Evolutionary conservation across 805 yeast species (phyloP).

Genomic region (Candida pseudoglaebosa): DNA sequence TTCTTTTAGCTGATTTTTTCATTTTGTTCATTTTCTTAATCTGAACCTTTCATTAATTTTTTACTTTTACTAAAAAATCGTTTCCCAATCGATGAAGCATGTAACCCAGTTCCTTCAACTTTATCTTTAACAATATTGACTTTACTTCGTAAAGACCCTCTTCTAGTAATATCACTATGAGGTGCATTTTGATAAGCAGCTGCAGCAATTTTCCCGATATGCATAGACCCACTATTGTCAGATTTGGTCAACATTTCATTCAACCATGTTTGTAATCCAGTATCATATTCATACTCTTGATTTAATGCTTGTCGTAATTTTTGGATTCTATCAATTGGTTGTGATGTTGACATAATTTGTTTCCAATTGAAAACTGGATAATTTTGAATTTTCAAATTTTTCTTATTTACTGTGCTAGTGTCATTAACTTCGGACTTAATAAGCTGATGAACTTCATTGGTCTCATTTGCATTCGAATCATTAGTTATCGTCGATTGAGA

Average conservation of each 20-base stretch:
- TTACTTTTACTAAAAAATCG: constrained; percentile 54
- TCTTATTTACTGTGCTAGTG: too few species aligned
- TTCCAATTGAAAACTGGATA: constrained; percentile 41
- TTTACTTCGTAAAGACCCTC: constrained; percentile 43
- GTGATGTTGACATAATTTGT: constrained; percentile 34
- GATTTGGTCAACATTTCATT: constrained; percentile 24
- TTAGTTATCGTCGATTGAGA: neutral
- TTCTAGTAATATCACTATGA: constrained; percentile 50
- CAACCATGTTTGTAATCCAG: constrained; percentile 61
- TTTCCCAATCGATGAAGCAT: constrained; percentile 53
- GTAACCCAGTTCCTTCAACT: constrained; percentile 41
- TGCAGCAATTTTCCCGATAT: constrained; percentile 52
- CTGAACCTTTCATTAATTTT: constrained; percentile 28
- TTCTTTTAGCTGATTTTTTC: too few species aligned
- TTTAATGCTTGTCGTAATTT: constrained; percentile 40
- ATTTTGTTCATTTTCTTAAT: too few species aligned
- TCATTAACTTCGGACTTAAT: too few species aligned
- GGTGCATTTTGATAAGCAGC: constrained; percentile 66
- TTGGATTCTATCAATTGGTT: constrained; percentile 38
- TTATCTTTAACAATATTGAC: constrained; percentile 48
- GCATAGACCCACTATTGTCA: constrained; percentile 31
- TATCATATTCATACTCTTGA: constrained; percentile 43
- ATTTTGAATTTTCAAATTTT: constrained; percentile 6
- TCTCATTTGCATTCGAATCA: too few species aligned
- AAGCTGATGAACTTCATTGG: too few species aligned